Conservation (phyloP, 176 grass and related monocot species). For the Oryza glaberrima region DNA sequence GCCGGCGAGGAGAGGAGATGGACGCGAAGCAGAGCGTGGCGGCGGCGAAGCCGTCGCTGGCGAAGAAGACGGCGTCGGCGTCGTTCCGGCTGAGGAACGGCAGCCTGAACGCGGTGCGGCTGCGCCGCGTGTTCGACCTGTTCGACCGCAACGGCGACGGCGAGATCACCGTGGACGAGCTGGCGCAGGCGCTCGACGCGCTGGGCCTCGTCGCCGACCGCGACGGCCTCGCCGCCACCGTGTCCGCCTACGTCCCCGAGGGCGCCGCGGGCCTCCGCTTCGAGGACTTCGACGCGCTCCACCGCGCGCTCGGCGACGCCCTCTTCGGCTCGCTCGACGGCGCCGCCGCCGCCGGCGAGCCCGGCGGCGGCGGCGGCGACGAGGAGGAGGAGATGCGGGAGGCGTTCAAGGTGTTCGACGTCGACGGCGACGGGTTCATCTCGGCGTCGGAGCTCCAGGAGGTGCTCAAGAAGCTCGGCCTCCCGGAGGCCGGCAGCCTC, state of each 20-base stretch:
- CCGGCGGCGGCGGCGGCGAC: neutral
- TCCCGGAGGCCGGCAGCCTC: conserved; percentile 64
- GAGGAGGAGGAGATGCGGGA: conserved; percentile 66
- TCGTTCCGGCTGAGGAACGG: conserved; percentile 50
- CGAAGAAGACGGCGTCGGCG: neutral
- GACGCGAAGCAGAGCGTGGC: neutral
- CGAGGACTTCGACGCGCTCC: conserved; percentile 49
- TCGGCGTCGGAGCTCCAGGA: conserved; percentile 63
- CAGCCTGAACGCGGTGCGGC: conserved; percentile 51
- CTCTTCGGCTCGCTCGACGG: conserved; percentile 25
- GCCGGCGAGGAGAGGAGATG: neutral
- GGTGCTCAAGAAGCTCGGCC: conserved; percentile 64
- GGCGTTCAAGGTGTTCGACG: conserved; percentile 83
- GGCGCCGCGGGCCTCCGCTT: conserved; percentile 42
- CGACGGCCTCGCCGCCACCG: conserved; percentile 21
- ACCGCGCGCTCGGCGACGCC: conserved; percentile 44
- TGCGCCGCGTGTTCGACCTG: conserved; percentile 50
- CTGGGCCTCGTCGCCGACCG: conserved; percentile 46
- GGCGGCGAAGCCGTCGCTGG: neutral
- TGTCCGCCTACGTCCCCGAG: conserved; percentile 29
- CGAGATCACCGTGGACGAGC: conserved; percentile 51
- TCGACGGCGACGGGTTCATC: conserved; percentile 78
- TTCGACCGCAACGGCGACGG: conserved; percentile 56
- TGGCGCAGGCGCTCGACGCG: conserved; percentile 42
- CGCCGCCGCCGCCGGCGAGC: neutral